Evolutionary conservation across 441 rosid species (phyloP), one percentile per base, ranked within the genome.

Genomic region (Gossypium schwendimanii): DNA sequence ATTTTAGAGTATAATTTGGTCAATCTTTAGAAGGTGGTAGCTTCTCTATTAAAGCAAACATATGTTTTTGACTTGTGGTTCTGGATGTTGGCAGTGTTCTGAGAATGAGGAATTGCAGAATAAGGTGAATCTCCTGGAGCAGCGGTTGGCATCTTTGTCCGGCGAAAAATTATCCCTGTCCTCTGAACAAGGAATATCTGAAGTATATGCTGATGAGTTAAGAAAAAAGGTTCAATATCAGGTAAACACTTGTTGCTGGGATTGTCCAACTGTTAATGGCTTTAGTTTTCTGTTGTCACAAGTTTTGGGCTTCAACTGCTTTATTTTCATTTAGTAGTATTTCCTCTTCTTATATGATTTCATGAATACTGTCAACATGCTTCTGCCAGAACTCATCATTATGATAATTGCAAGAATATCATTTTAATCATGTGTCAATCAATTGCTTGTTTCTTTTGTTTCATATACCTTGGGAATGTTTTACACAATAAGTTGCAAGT

Each of bases 31-130:
- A 17, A 76, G 45, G 33, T 67, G 70, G 64, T 41, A 45, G 49
- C 36, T 14, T 44, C 18, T 68, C 50, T 36, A 60, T 70, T 14
- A 62, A 41, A 10, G 12, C 47, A 23, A 36, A 36, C 41, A 7
- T 36, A 1, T 36, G 41, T 36, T 57, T 41, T 47, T 71, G 60
- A 11, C 15, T 39, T 52, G 15, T 6, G 54, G 6, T 83, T 59
- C 58, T 54, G 76, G 41, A 54, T 73, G 74, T 63, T 74, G 78
- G 78, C 86, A 93, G 99, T 85, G 86, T 76, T 78, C 87, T 7
- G 97, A 93, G 84, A 93, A 87, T 85, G 84, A 76, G 76, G 97
- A 96, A 81, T 84, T 93, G 77, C 88, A 74, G 75, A 94, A 90
- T 73, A 91, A 81, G 84, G 75, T 96, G 73, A 79, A 76, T 78